Percentiles rank a stretch among this genome's conserved stretches.
These are phyloP conservation scores for Coprinopsis marcescibilis DNA, from an alignment of 768 basidiomycete species.

Conservation along the genomic window DNA sequence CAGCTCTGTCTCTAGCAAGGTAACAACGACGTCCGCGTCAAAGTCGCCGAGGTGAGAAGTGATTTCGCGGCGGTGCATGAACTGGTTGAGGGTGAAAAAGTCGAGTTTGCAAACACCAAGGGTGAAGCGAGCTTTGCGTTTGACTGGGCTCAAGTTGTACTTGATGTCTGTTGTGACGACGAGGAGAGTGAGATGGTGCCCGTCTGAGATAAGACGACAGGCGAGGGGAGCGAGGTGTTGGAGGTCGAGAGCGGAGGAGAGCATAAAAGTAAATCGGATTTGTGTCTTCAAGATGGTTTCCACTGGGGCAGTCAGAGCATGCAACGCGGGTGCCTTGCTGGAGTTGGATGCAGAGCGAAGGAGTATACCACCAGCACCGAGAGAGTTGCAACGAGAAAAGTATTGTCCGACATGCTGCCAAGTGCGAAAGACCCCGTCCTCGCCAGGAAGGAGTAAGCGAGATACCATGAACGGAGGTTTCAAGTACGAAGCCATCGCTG, in stretches of 20 bases:
- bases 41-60: background rate
- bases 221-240: conserved; percentile 13
- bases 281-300: conserved; percentile 14
- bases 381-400: conserved; percentile 16
- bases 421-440: conserved; percentile 16
- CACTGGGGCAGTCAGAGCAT: background rate
- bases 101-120: background rate
- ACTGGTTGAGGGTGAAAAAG: conserved; percentile 7
- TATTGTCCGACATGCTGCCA: conserved; percentile 25
- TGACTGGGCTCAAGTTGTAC: background rate
- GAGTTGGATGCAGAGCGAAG: too few species aligned
- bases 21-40: conserved; percentile 9
- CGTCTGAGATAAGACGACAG: conserved; percentile 16
- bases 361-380: conserved; percentile 5
- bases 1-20: conserved; percentile 12
- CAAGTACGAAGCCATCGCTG: conserved; percentile 47
- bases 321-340: too few species aligned
- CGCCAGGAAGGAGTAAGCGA: conserved; percentile 19
- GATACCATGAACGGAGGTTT: conserved; percentile 58
- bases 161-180: conserved; percentile 15
- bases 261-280: conserved; percentile 9
- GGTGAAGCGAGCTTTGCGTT: conserved; percentile 3
- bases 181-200: conserved; percentile 12
- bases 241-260: conserved; percentile 7
- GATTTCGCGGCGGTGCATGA: conserved; percentile 6